Percentiles rank a stretch among this genome's conserved stretches.
These are phyloP conservation scores for Boletus bicolor DNA, from an alignment of 768 basidiomycete species.

Conservation along the genomic window DNA sequence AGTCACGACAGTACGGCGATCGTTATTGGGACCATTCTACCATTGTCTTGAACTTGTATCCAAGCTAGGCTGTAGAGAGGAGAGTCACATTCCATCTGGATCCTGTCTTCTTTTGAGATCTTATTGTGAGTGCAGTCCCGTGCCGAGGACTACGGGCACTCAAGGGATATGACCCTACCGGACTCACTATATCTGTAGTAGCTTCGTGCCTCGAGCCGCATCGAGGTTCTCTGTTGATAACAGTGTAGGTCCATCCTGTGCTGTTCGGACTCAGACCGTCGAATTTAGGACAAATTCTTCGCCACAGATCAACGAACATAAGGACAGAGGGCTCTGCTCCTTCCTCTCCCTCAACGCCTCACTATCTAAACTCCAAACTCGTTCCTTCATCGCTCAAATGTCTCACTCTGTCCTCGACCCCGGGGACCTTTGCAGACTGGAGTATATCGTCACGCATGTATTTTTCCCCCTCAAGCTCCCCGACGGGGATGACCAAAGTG, in stretches of 20 bases:
- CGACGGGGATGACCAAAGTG: conserved; percentile 31
- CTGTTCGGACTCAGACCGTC: conserved; percentile 2
- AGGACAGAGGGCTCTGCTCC: not conserved
- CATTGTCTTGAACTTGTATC: not conserved
- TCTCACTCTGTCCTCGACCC: not conserved
- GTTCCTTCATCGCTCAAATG: conserved; percentile 2
- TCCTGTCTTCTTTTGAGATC: not conserved
- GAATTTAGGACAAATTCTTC: not conserved
- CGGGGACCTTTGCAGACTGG: not conserved
- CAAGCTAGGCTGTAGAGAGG: not conserved
- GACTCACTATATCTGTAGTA: not conserved
- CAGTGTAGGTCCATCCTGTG: conserved; percentile 12
- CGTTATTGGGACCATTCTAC: not conserved
- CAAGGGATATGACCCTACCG: not conserved
- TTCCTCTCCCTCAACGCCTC: not conserved
- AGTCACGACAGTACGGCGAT: not conserved
- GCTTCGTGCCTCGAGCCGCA: not conserved
- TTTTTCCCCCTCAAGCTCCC: conserved; percentile 44
- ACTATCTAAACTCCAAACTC: not conserved
- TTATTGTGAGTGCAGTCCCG: not conserved
- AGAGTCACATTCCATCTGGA: not conserved
- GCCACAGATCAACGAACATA: not conserved
- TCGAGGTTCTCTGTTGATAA: not conserved
- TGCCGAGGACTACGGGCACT: not conserved
- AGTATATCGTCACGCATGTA: conserved; percentile 41